phyloP scores from a whole-genome alignment of 805 yeast genomes.

The Barnettozyma siamensis region DNA sequence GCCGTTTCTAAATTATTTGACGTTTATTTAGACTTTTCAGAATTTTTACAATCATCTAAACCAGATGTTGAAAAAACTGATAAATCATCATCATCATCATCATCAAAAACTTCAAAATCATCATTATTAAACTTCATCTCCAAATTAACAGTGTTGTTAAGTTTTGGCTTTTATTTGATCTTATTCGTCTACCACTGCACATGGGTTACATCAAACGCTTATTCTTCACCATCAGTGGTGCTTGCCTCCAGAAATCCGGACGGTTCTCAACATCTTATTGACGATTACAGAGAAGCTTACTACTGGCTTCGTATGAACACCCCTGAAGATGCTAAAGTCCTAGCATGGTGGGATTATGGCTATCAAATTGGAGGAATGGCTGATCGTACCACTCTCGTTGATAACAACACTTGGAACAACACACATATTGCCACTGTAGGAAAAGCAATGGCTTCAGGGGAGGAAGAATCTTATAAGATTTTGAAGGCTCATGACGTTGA shows the following conservation, averaged over 20 bases:
- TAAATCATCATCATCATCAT: slow-evolving; percentile 6
- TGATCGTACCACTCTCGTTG: slow-evolving; percentile 95
- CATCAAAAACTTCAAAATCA: slow-evolving; percentile 9
- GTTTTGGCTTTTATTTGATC: slow-evolving; percentile 69
- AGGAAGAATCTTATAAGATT: slow-evolving; percentile 83
- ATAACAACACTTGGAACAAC: slow-evolving; percentile 98
- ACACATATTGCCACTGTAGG: slow-evolving; percentile 99
- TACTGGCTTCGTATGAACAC: slow-evolving; percentile 99
- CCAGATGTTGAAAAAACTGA: neutral
- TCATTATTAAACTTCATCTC: slow-evolving; percentile 35
- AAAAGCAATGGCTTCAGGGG: slow-evolving; percentile 90
- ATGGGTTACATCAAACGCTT: slow-evolving; percentile 94
- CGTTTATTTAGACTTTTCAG: slow-evolving; percentile 63
- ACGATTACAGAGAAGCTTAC: slow-evolving; percentile 97
- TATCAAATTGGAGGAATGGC: slow-evolving; percentile 99
- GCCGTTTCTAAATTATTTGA: slow-evolving; percentile 83
- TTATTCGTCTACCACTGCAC: slow-evolving; percentile 92
- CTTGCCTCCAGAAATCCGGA: slow-evolving; percentile 78
- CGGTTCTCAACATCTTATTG: slow-evolving; percentile 80
- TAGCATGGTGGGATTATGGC: slow-evolving; percentile 99
- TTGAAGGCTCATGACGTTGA: slow-evolving; percentile 91
- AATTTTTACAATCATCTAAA: slow-evolving; percentile 18
- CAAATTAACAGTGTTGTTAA: slow-evolving; percentile 53
- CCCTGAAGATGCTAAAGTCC: slow-evolving; percentile 88
- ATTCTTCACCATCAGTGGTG: slow-evolving; percentile 97